Evolutionary conservation across 148 eudicot genomes (phyloP), one percentile per base, ranked within the genome.

Genomic region (Cornus florida): DNA sequence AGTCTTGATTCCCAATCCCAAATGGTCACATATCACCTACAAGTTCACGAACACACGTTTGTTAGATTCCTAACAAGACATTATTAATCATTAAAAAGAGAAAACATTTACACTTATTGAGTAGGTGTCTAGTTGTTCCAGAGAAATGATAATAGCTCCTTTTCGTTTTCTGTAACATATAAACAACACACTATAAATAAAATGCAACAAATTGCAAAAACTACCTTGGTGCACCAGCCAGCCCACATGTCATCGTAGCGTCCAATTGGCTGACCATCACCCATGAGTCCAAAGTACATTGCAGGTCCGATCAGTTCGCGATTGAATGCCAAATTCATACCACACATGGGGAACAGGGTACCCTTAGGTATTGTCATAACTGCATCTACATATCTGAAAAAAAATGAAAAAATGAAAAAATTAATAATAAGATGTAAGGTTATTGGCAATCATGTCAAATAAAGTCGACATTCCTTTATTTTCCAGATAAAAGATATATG

Each of bases 211-310:
- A 53, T 53, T 53, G 59, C 59, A 53, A 7, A 43, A 53, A 53
- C 5, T 71, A 78, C 82, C 82, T 79, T 79, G 64, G 73, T 73
- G 72, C 82, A 79, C 82, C 82, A 79, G 65, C 82, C 82, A 67
- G 82, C 82, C 82, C 82, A 79, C 82, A 79, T 79, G 66, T 79
- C 77, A 56, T 79, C 82, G 67, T 79, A 79, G 10, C 82, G 82
- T 35, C 82, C 82, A 28, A 79, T 79, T 28, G 82, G 82, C 68
- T 79, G 82, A 73, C 82, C 82, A 53, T 79, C 82, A 33, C 82
- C 82, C 82, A 79, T 79, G 77, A 79, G 82, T 7, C 82, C 82
- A 67, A 79, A 79, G 82, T 79, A 79, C 82, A 79, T 79, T 1
- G 82, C 82, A 10, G 82, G 77, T 68, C 82, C 82, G 67, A 79